Evolutionary conservation across 2,329 filamentous ascomycete genomes (phyloP).

Genomic region (Aspergillus sergii): DNA sequence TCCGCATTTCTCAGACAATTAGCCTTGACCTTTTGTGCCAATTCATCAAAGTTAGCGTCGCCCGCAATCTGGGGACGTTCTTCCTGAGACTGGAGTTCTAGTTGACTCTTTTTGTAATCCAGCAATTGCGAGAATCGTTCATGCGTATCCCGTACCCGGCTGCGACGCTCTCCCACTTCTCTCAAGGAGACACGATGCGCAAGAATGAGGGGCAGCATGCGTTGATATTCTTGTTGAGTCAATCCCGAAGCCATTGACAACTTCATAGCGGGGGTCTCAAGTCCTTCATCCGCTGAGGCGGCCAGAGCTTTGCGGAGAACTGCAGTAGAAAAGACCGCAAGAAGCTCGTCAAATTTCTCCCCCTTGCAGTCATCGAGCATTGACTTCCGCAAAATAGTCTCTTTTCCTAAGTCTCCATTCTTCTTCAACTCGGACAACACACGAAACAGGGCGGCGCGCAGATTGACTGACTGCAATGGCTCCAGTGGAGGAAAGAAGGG

Average conservation of each 20-base stretch:
- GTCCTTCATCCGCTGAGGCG: conserved; percentile 39
- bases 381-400: conserved; percentile 81
- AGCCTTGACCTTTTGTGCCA: conserved; percentile 57
- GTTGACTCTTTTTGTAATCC: conserved; percentile 61
- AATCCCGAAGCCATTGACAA: conserved; percentile 57
- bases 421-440: conserved; percentile 85
- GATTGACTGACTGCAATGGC: conserved; percentile 85
- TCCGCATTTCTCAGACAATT: conserved; percentile 79
- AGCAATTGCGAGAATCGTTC: conserved; percentile 66
- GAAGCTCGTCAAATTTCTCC: conserved; percentile 82
- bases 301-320: conserved; percentile 72
- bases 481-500: conserved; percentile 91
- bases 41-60: conserved; percentile 41
- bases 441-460: conserved; percentile 81
- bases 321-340: conserved; percentile 79
- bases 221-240: conserved; percentile 36
- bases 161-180: conserved; percentile 62
- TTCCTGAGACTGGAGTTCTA: conserved; percentile 43
- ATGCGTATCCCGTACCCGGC: conserved; percentile 61
- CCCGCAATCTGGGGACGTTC: conserved; percentile 33
- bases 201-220: conserved; percentile 67
- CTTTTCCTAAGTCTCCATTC: conserved; percentile 76
- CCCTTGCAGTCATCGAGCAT: conserved; percentile 97
- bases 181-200: conserved; percentile 71
- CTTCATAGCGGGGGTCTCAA: conserved; percentile 55